A percentile compares a stretch with the other conserved stretches of the same genome.
These are phyloP conservation scores for Eucalyptus grandis DNA, from an alignment of 345 rosid species.

Conservation along the genomic window DNA sequence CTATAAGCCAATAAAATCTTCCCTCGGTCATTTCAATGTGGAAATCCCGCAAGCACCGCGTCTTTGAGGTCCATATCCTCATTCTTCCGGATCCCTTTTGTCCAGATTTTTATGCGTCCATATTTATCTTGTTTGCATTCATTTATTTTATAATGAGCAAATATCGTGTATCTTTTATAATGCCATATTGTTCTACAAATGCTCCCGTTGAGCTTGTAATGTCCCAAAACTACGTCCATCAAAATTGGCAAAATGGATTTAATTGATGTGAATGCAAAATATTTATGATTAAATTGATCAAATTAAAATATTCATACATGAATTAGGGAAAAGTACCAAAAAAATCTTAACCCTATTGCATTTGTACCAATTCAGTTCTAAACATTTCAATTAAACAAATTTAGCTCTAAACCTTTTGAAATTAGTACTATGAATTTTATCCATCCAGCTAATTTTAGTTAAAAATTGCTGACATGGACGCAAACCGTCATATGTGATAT, in stretches of 20 bases:
- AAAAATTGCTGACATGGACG: accelerated
- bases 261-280: no score
- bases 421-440: accelerated
- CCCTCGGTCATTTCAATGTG: not conserved
- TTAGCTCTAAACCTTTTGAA: no score
- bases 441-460: accelerated
- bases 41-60: not conserved
- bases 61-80: not conserved
- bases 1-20: not conserved
- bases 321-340: no score
- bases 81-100: not conserved
- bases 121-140: not conserved
- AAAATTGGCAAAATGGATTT: no score
- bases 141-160: not conserved
- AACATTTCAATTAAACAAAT: no score
- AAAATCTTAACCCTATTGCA: no score
- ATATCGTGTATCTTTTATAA: no score
- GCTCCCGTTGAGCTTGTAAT: not conserved
- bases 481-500: no score
- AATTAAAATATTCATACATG: no score
- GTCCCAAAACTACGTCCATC: not conserved
- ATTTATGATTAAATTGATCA: no score
- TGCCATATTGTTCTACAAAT: not conserved
- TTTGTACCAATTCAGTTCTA: no score
- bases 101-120: not conserved